These are phyloP conservation scores for Corchorus capsularis DNA, from an alignment of 345 rosid genomes.

Conservation along the genomic window DNA sequence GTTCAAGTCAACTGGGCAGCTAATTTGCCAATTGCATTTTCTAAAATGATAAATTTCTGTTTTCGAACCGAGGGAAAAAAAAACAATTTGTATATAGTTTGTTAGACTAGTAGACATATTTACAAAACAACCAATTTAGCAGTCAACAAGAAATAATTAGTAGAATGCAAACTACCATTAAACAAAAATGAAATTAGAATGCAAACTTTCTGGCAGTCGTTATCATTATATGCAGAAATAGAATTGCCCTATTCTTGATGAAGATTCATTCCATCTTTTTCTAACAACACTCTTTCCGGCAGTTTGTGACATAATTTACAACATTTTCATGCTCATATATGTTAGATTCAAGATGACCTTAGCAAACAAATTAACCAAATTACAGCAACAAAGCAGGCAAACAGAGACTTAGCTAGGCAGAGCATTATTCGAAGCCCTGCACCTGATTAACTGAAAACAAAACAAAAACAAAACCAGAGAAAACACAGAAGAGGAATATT, in stretches of 20 bases:
- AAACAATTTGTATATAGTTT: background rate
- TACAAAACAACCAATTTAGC: background rate
- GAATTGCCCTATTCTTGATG: background rate
- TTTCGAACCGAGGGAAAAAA: no score
- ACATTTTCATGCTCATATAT: background rate
- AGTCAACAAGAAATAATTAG: background rate
- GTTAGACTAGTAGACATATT: background rate
- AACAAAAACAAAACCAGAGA: background rate
- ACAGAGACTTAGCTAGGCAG: background rate
- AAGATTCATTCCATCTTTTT: background rate
- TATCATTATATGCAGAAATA: background rate
- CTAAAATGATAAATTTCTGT: background rate
- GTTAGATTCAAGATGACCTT: background rate
- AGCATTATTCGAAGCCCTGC: background rate
- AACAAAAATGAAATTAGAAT: background rate
- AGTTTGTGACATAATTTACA: background rate
- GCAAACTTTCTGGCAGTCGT: background rate
- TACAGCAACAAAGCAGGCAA: background rate
- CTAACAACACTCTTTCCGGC: background rate
- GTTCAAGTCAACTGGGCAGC: background rate
- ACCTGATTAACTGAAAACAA: background rate
- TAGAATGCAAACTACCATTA: no score
- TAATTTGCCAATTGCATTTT: background rate
- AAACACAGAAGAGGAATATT: background rate
- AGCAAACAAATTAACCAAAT: background rate